Percentiles rank a stretch among this genome's conserved stretches.
phyloP scores from a whole-genome alignment of 2,329 filamentous ascomycete genomes.

The Metarhizium brunneum region DNA sequence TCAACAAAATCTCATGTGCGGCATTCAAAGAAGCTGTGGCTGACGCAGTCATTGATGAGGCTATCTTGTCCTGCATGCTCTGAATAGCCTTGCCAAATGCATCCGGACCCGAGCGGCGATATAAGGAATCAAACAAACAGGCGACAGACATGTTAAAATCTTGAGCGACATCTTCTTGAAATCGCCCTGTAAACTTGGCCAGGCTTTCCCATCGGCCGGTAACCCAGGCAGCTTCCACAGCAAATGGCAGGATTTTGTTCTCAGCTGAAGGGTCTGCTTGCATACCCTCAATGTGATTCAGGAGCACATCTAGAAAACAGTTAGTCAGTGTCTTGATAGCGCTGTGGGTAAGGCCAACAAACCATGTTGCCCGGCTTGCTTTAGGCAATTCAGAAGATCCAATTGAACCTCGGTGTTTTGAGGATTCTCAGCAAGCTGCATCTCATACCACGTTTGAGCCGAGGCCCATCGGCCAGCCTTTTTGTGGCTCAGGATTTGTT shows the following conservation, averaged over 20 bases:
- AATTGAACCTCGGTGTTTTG: conserved; percentile 69
- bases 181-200: conserved; percentile 52
- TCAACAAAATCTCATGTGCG: conserved; percentile 76
- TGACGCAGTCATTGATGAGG: conserved; percentile 64
- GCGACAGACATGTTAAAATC: conserved; percentile 83
- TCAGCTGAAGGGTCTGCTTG: conserved; percentile 40
- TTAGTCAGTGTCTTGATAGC: conserved; percentile 10
- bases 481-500: conserved; percentile 85
- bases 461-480: conserved; percentile 91
- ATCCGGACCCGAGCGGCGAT: conserved; percentile 40
- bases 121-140: conserved; percentile 43
- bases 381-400: conserved; percentile 78
- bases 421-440: conserved; percentile 73
- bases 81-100: conserved; percentile 50
- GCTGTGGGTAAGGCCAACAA: conserved; percentile 18
- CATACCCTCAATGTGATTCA: conserved; percentile 81
- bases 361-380: conserved; percentile 94
- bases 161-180: conserved; percentile 35
- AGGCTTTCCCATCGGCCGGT: conserved; percentile 74
- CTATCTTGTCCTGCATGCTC: conserved; percentile 59
- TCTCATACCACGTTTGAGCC: conserved; percentile 96
- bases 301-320: conserved; percentile 56
- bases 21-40: conserved; percentile 73
- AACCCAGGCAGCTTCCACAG: conserved; percentile 86
- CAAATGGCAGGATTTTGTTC: conserved; percentile 67